Evolutionary conservation across 345 rosid genomes (phyloP).

Genomic region (Cochlearia excelsa): DNA sequence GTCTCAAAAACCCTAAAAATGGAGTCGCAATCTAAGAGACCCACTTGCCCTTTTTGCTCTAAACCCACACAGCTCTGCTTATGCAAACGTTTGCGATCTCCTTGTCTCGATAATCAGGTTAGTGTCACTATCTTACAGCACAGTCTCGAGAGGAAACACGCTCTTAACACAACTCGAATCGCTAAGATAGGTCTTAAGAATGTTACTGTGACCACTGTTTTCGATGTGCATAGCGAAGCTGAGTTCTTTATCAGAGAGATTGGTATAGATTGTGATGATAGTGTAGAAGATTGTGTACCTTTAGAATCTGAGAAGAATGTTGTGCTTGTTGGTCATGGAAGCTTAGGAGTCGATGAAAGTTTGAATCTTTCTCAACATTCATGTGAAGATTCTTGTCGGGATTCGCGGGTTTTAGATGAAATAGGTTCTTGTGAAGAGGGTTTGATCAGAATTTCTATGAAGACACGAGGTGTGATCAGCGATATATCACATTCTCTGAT

Average conservation of each 20-base stretch:
- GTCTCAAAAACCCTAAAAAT: conserved; percentile 43
- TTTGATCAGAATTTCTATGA: conserved; percentile 33
- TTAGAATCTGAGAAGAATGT: conserved; percentile 18
- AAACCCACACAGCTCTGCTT: conserved; percentile 66
- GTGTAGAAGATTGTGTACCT: neutral
- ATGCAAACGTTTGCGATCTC: conserved; percentile 52
- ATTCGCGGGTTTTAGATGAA: neutral
- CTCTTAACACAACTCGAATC: conserved; percentile 72
- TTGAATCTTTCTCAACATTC: conserved; percentile 14
- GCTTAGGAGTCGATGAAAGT: conserved; percentile 20
- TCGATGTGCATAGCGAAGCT: conserved; percentile 57
- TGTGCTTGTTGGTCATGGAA: conserved; percentile 15
- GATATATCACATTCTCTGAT: conserved; percentile 34
- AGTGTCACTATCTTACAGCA: conserved; percentile 78
- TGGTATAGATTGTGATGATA: conserved; percentile 24
- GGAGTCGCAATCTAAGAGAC: conserved; percentile 55
- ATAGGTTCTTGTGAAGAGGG: conserved; percentile 18
- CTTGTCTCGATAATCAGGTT: conserved; percentile 57
- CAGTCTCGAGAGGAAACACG: conserved; percentile 67
- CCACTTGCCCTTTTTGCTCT: conserved; percentile 63
- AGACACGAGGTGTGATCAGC: conserved; percentile 45
- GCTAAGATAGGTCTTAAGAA: conserved; percentile 70
- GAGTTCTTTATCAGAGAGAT: conserved; percentile 46
- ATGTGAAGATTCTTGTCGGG: neutral
- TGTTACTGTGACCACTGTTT: conserved; percentile 49